Percentiles rank a stretch among this genome's conserved stretches.
phyloP scores from a whole-genome alignment of 2,329 filamentous ascomycete genomes.

The Leptographium lundbergii region DNA sequence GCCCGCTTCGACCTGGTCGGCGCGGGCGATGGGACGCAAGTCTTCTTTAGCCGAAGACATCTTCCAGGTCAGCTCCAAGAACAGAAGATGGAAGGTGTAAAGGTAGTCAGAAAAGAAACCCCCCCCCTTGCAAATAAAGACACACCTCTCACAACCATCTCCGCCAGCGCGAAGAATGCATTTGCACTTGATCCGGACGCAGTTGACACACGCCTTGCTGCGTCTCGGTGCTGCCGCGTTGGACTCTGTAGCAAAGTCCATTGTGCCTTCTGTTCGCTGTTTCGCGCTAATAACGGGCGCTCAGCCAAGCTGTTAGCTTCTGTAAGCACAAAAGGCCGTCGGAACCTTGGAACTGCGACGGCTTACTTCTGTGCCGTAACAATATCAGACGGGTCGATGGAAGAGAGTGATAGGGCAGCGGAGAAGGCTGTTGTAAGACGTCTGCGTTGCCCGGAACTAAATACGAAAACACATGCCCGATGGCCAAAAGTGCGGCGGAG shows the following conservation, averaged over 20 bases:
- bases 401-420: no score
- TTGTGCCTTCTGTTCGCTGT: no score
- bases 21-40: conserved; percentile 25
- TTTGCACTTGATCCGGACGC: conserved; percentile 26
- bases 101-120: background rate
- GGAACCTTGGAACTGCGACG: background rate
- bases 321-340: background rate
- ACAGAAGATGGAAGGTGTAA: background rate
- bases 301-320: no score
- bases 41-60: conserved; percentile 26
- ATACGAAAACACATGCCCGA: background rate
- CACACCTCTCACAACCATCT: conserved; percentile 19
- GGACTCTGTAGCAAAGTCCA: no score
- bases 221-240: background rate
- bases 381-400: background rate
- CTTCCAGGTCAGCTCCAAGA: conserved; percentile 6
- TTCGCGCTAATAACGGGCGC: no score
- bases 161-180: conserved; percentile 27
- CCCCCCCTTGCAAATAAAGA: background rate
- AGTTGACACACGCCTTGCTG: conserved; percentile 6
- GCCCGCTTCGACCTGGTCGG: conserved; percentile 21
- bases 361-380: background rate
- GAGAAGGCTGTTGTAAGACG: background rate
- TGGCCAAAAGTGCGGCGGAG: background rate
- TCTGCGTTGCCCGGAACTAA: background rate